Percentiles rank a stretch among this genome's conserved stretches.
Conservation (phyloP, 495 filamentous ascomycete genomes). For the Trichodelitschia bisporula region DNA sequence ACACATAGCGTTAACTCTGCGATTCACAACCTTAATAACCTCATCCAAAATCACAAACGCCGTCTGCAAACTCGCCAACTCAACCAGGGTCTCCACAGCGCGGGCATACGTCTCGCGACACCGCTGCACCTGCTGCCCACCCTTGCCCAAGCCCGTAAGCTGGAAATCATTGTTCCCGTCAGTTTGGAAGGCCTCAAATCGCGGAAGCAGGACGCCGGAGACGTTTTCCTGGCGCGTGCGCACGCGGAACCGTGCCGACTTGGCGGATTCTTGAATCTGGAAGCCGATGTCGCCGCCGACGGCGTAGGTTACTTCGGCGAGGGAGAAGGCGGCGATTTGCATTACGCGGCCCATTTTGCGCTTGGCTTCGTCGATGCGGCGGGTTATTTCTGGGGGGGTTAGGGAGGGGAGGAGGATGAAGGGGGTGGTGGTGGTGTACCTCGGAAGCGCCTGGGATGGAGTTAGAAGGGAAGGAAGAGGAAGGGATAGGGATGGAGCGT, state of each 20-base stretch:
- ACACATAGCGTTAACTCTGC: conserved; percentile 94
- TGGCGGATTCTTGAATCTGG: conserved; percentile 90
- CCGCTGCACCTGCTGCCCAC: conserved; percentile 86
- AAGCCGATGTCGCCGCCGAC: conserved; percentile 90
- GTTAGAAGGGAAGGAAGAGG: too few species aligned
- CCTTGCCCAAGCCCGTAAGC: conserved; percentile 86
- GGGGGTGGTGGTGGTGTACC: conserved; percentile 31
- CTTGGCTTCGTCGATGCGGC: conserved; percentile 94
- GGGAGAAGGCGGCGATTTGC: conserved; percentile 94
- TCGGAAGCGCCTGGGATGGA: conserved; percentile 50
- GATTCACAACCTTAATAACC: conserved; percentile 97
- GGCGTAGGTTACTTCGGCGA: conserved; percentile 94
- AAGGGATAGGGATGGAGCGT: conserved; percentile 4
- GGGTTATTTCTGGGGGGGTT: conserved; percentile 57
- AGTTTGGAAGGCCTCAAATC: conserved; percentile 68
- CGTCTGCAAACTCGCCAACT: conserved; percentile 89
- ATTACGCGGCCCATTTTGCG: conserved; percentile 99
- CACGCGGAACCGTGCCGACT: conserved; percentile 73
- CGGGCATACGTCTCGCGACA: conserved; percentile 94
- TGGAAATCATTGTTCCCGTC: conserved; percentile 93
- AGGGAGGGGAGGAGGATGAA: too few species aligned
- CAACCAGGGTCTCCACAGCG: conserved; percentile 89
- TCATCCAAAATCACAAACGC: conserved; percentile 96
- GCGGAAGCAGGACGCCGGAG: conserved; percentile 75
- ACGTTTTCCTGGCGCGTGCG: conserved; percentile 96